These are phyloP conservation scores for Tubosaeta sp. DNA, from an alignment of 768 basidiomycete genomes.

Conservation along the genomic window DNA sequence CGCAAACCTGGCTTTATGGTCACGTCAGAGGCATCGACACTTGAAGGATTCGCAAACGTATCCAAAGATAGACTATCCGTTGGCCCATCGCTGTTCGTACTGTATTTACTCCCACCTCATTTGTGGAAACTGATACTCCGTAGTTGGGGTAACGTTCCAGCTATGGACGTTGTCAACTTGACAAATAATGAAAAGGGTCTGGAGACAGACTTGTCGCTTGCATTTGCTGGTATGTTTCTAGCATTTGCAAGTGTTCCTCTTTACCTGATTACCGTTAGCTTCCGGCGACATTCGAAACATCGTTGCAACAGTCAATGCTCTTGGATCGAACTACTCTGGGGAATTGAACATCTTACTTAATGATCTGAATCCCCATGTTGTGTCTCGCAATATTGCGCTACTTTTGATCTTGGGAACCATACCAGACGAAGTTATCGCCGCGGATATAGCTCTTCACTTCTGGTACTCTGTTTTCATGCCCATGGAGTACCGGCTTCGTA, in stretches of 20 bases:
- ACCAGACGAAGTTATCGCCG: constrained; percentile 31
- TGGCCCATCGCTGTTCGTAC: constrained; percentile 22
- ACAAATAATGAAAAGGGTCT: constrained; percentile 19
- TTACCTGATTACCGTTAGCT: constrained; percentile 25
- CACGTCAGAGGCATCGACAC: constrained; percentile 1
- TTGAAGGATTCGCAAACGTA: constrained; percentile 7
- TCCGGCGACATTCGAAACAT: constrained; percentile 49
- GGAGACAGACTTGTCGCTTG: constrained; percentile 20
- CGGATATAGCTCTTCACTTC: constrained; percentile 44
- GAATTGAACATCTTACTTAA: constrained; percentile 39
- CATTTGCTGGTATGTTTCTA: constrained; percentile 20
- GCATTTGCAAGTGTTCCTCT: neutral
- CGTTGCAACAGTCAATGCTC: constrained; percentile 38
- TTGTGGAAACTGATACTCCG: neutral
- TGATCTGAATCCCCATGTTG: constrained; percentile 30
- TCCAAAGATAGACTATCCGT: constrained; percentile 26
- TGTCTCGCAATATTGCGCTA: constrained; percentile 39
- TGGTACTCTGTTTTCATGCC: constrained; percentile 47
- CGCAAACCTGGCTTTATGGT: constrained; percentile 20
- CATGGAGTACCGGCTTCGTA: constrained; percentile 24
- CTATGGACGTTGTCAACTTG: constrained; percentile 30
- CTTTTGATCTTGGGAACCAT: constrained; percentile 39
- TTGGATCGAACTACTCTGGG: constrained; percentile 40
- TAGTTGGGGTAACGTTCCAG: constrained; percentile 35
- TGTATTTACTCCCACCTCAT: neutral